A percentile compares a stretch with the other conserved stretches of the same genome.
Conservation (phyloP, 2,329 filamentous ascomycete genomes). For the Stylonectria norvegica region DNA sequence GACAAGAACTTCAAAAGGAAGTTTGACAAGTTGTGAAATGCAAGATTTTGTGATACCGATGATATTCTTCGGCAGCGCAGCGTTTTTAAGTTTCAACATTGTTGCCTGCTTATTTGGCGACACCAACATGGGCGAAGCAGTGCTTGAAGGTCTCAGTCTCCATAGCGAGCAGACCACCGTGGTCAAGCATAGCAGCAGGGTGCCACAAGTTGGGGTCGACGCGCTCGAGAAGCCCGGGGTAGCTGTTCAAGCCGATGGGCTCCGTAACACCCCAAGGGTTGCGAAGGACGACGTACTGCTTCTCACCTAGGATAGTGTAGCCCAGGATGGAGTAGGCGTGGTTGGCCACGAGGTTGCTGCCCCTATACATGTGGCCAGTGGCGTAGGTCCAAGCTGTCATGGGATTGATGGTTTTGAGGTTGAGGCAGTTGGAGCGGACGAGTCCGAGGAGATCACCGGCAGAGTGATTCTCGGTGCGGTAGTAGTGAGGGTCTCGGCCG, state of each 20-base stretch:
- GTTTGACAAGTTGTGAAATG: too few species aligned
- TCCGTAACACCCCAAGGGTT: constrained; percentile 45
- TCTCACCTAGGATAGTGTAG: constrained; percentile 33
- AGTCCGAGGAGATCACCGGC: constrained; percentile 35
- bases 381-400: constrained; percentile 42
- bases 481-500: constrained; percentile 37
- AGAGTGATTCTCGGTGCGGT: constrained; percentile 31
- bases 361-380: constrained; percentile 35
- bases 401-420: constrained; percentile 42
- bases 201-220: constrained; percentile 37
- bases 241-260: constrained; percentile 38
- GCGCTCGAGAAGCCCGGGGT: constrained; percentile 37
- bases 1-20: too few species aligned
- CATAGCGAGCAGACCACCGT: constrained; percentile 36
- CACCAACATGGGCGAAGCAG: constrained; percentile 31
- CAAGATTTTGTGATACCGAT: too few species aligned
- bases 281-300: constrained; percentile 41
- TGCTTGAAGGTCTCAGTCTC: constrained; percentile 36
- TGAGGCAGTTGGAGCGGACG: constrained; percentile 38
- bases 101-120: constrained; percentile 33
- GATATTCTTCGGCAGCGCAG: too few species aligned
- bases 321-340: constrained; percentile 44
- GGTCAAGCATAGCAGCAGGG: constrained; percentile 36
- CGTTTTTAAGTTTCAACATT: too few species aligned
- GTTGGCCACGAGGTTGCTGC: constrained; percentile 43